phyloP scores from a whole-genome alignment of 306 rosid species.

The Spatholobus suberectus region DNA sequence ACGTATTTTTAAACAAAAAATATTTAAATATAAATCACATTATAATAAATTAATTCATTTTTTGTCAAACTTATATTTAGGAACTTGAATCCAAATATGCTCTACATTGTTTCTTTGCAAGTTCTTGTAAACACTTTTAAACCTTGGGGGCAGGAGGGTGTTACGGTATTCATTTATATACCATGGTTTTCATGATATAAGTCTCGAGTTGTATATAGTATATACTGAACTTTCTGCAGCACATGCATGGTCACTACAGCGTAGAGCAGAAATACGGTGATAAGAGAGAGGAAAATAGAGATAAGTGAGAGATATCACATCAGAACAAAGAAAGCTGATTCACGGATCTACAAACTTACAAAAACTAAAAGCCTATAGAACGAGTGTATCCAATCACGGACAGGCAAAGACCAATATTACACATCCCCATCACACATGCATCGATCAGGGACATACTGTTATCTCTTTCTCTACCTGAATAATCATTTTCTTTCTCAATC shows the following conservation, averaged over 20 bases:
- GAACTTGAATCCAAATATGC: too few species aligned
- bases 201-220: neutral
- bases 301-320: slow-evolving; percentile 45
- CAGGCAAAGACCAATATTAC: slow-evolving; percentile 29
- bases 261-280: slow-evolving; percentile 29
- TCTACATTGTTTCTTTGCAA: too few species aligned
- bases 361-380: slow-evolving; percentile 25
- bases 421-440: slow-evolving; percentile 40
- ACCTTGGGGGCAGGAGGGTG: too few species aligned
- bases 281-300: slow-evolving; percentile 20
- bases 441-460: slow-evolving; percentile 7
- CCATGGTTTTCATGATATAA: neutral
- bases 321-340: slow-evolving; percentile 47
- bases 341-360: slow-evolving; percentile 70
- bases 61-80: too few species aligned
- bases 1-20: too few species aligned
- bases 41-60: too few species aligned
- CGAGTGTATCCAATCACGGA: slow-evolving; percentile 37
- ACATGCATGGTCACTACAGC: neutral
- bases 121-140: too few species aligned
- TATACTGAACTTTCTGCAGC: neutral
- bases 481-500: slow-evolving; percentile 42
- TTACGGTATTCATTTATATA: neutral
- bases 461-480: neutral
- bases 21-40: too few species aligned